Base-by-base conservation (phyloP, 805 yeast species). In the Blastobotrys muscicola region DNA sequence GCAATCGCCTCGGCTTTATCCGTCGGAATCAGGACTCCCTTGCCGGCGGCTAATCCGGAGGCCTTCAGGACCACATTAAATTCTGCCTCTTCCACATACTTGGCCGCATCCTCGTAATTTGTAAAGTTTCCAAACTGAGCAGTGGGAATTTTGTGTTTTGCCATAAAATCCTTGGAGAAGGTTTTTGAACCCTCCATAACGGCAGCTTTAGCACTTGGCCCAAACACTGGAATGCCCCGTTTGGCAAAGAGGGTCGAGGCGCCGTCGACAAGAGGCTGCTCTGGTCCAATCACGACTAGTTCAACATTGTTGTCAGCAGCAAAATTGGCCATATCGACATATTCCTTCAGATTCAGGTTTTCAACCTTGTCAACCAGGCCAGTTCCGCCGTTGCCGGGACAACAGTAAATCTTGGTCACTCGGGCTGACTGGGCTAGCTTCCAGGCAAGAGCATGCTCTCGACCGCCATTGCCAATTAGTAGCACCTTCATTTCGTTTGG, bases 401-500 rank as follows among this genome's bases (percentile, higher is more conserved):
- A 95, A 44, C 90, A 95, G 57, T 61, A 94, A 53, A 94, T 80
- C 47, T 75, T 72, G 48, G 67, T 66, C 31, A 87, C 95, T 37
- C 74, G 64, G 33, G 76, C 66, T 31, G 96, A 85, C 65, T 87
- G 90, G 29, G 82, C 68, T 50, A 92, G 73, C 59, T 82, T 85
- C 96, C 96, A 89, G 11, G 85, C 84, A 48, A 92, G 73, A 43
- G 97, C 97, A 63, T 92, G 97, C 67, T 92, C 99, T 71, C 99
- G 87, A 54, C 98, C 99, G 62, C 99, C 99, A 67, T 84, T 86
- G 58, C 99, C 99, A 54, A 92, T 75, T 51, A 92, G 80, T 49
- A 92, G 78, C 53, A 92, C 66, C 62, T 83, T 85, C 33, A 51
- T 36, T 33, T 39, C 26, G 6, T 20, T 45, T 15, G 16, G 29